Conservation (phyloP, 305 asterid genomes). For the Fraxinus floribunda region DNA sequence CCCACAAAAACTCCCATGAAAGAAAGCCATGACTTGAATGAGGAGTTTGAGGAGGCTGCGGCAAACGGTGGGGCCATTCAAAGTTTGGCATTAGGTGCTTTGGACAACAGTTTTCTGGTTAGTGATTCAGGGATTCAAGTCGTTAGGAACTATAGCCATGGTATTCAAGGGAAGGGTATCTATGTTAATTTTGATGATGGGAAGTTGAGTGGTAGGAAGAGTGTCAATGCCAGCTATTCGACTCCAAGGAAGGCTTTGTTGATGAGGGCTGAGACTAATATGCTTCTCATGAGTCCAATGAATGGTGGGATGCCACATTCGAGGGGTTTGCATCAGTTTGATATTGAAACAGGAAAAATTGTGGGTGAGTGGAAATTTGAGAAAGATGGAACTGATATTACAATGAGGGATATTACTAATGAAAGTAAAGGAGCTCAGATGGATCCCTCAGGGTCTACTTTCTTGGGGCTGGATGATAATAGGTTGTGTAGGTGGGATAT, state of each 20-base stretch:
- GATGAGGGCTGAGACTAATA: constrained; percentile 91
- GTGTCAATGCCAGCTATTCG: constrained; percentile 27
- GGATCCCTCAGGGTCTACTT: constrained; percentile 96
- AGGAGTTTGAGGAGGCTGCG: constrained; percentile 89
- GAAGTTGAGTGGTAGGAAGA: constrained; percentile 41
- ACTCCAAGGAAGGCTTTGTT: constrained; percentile 93
- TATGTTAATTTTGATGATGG: constrained; percentile 72
- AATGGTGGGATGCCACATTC: constrained; percentile 64
- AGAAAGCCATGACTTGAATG: constrained; percentile 54
- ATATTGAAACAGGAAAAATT: constrained; percentile 79
- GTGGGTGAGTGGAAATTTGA: constrained; percentile 94
- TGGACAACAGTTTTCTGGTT: constrained; percentile 91
- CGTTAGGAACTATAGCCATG: constrained; percentile 81
- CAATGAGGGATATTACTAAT: constrained; percentile 91
- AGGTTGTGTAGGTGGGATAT: constrained; percentile 98
- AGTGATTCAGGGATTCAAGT: constrained; percentile 93
- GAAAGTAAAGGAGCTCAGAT: constrained; percentile 90
- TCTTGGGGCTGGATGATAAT: constrained; percentile 92
- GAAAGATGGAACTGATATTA: constrained; percentile 90
- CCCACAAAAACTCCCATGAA: constrained; percentile 53
- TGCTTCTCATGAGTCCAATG: constrained; percentile 95
- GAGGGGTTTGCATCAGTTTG: constrained; percentile 86
- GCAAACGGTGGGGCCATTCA: constrained; percentile 62
- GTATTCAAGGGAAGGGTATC: constrained; percentile 91
- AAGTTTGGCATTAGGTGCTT: constrained; percentile 91